These are phyloP conservation scores for Glomus cerebriforme DNA, from an alignment of 192 early-diverging fungal species.

Conservation along the genomic window DNA sequence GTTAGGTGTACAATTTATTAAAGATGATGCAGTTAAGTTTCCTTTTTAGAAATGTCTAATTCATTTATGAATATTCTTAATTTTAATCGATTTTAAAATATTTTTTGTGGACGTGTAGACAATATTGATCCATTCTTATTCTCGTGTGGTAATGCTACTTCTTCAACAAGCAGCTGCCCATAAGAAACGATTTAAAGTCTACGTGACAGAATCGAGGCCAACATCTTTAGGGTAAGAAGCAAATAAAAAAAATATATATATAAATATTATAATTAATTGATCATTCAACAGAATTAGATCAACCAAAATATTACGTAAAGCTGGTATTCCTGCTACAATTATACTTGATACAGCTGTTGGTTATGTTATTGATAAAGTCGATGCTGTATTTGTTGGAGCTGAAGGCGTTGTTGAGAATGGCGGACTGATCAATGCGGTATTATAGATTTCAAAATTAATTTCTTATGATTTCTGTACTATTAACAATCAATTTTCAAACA, in stretches of 20 bases:
- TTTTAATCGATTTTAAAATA: slow-evolving; percentile 14
- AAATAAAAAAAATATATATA: neutral
- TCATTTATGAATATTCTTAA: too few relatives aligned
- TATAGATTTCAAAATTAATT: neutral
- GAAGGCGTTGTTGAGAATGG: slow-evolving; percentile 98
- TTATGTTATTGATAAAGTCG: slow-evolving; percentile 93
- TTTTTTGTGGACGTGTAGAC: slow-evolving; percentile 43
- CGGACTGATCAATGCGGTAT: slow-evolving; percentile 89
- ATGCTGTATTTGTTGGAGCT: slow-evolving; percentile 95
- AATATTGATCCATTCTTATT: slow-evolving; percentile 94
- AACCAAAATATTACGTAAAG: slow-evolving; percentile 64
- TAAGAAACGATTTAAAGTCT: slow-evolving; percentile 90
- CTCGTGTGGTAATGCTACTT: slow-evolving; percentile 88
- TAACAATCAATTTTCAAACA: neutral
- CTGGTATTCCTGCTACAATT: slow-evolving; percentile 81
- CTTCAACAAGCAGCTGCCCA: slow-evolving; percentile 71
- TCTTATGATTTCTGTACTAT: neutral
- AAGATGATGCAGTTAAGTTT: slow-evolving; percentile 59
- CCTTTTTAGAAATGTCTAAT: neutral
- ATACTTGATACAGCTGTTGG: slow-evolving; percentile 92
- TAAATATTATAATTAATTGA: neutral
- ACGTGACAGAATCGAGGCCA: slow-evolving; percentile 89
- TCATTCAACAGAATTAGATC: slow-evolving; percentile 54
- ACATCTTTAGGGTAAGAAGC: slow-evolving; percentile 62
- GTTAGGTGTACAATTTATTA: slow-evolving; percentile 76